A percentile compares a stretch with the other conserved stretches of the same genome.
phyloP scores from a whole-genome alignment of 2,329 filamentous ascomycete genomes.

The Plectosphaerella sp. region DNA sequence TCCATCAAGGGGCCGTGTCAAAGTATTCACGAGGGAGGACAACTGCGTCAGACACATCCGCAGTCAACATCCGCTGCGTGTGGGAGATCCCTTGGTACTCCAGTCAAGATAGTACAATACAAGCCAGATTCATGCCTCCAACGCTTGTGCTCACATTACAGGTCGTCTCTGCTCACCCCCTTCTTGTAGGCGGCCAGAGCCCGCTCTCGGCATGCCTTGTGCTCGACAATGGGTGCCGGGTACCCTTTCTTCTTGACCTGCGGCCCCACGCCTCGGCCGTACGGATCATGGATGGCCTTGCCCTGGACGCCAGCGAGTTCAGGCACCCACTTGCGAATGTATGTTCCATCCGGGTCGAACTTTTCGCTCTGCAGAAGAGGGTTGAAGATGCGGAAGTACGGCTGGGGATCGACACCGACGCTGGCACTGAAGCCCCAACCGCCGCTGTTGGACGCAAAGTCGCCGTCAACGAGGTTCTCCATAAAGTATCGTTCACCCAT shows the following conservation, averaged over 20 bases:
- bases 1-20: no score
- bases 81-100: background rate
- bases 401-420: conserved; percentile 78
- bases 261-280: conserved; percentile 56
- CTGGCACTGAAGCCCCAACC: conserved; percentile 56
- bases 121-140: background rate
- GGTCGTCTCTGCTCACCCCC: conserved; percentile 37
- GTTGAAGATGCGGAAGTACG: conserved; percentile 90
- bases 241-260: conserved; percentile 66
- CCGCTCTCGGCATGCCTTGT: conserved; percentile 63
- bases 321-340: conserved; percentile 78
- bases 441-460: conserved; percentile 73
- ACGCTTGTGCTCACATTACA: background rate
- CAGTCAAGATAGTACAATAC: background rate
- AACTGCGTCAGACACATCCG: background rate
- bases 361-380: conserved; percentile 80
- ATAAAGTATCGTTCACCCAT: conserved; percentile 80
- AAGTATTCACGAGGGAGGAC: background rate
- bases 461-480: conserved; percentile 73
- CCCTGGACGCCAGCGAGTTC: conserved; percentile 63
- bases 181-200: conserved; percentile 68
- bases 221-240: conserved; percentile 69
- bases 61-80: background rate
- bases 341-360: conserved; percentile 74
- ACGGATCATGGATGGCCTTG: conserved; percentile 77